Conservation (phyloP, 2,329 filamentous ascomycete species). For the Penicillium sp. region DNA sequence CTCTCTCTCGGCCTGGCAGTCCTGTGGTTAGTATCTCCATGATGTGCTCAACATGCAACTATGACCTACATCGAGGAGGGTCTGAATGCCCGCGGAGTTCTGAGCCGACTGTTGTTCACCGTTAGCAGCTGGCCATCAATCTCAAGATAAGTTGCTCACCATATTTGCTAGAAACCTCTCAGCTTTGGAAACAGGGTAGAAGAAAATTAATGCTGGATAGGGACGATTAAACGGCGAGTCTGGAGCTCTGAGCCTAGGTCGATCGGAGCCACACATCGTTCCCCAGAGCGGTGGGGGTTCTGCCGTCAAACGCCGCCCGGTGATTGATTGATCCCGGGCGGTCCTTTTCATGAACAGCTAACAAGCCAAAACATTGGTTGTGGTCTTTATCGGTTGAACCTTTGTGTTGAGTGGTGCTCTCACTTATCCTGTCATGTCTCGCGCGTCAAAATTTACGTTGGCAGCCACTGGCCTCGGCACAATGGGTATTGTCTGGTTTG, state of each 20-base stretch:
- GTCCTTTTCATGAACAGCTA: slow-evolving; percentile 6
- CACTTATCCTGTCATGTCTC: slow-evolving; percentile 66
- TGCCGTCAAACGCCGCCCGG: slow-evolving; percentile 34
- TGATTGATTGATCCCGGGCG: slow-evolving; percentile 22
- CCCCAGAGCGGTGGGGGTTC: slow-evolving; percentile 36
- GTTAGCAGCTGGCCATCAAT: slow-evolving; percentile 5
- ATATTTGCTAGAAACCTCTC: slow-evolving; percentile 23
- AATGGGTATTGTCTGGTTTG: slow-evolving; percentile 72
- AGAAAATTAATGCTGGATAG: slow-evolving; percentile 10
- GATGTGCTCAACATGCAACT: not conserved
- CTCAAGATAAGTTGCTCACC: slow-evolving; percentile 21
- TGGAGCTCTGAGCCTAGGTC: slow-evolving; percentile 28
- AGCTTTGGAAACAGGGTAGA: slow-evolving; percentile 10
- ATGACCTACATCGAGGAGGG: slow-evolving; percentile 85
- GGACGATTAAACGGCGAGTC: slow-evolving; percentile 20
- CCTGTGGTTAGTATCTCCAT: slow-evolving; percentile 11
- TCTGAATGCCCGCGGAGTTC: slow-evolving; percentile 98
- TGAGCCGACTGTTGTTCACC: slow-evolving; percentile 73
- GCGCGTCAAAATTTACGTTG: slow-evolving; percentile 82
- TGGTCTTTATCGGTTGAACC: not conserved
- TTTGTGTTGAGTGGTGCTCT: not conserved
- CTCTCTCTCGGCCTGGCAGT: slow-evolving; percentile 82
- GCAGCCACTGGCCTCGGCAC: slow-evolving; percentile 73
- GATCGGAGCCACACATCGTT: slow-evolving; percentile 33
- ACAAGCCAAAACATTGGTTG: not conserved